A percentile compares a stretch with the other conserved stretches of the same genome.
Evolutionary conservation across 2,329 filamentous ascomycete species (phyloP).

Genomic region (Gyromitra esculenta): DNA sequence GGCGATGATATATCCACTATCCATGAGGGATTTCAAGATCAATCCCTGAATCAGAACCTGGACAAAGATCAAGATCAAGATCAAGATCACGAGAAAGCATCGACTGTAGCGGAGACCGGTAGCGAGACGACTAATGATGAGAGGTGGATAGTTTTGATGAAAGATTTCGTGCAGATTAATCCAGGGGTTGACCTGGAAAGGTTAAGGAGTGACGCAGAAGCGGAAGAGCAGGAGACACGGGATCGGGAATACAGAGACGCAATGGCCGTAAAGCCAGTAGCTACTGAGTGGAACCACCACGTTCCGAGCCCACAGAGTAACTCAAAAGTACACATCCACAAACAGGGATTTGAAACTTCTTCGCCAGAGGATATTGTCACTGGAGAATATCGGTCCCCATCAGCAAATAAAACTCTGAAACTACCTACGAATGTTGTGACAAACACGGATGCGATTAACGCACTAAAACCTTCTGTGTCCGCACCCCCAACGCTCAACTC

Average conservation of each 20-base stretch:
- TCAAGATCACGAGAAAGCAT: background rate
- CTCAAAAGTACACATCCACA: background rate
- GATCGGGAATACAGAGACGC: slow-evolving; percentile 14
- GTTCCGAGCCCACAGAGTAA: background rate
- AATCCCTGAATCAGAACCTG: background rate
- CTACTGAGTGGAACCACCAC: background rate
- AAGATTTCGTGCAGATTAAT: slow-evolving; percentile 3
- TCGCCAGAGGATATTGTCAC: background rate
- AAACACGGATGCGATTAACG: background rate
- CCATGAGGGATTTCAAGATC: background rate
- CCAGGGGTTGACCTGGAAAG: background rate
- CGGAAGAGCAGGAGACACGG: background rate
- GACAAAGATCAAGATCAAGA: too few relatives aligned
- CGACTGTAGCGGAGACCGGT: slow-evolving; percentile 8
- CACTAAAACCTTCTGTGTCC: background rate
- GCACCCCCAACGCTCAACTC: background rate
- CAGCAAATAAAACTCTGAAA: background rate
- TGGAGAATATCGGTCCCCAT: background rate
- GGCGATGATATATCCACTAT: slow-evolving; percentile 25
- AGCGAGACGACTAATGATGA: slow-evolving; percentile 5
- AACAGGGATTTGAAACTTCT: background rate
- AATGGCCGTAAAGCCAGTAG: background rate
- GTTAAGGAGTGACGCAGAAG: slow-evolving; percentile 11
- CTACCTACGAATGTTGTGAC: background rate
- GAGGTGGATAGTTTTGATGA: slow-evolving; percentile 16